Conservation (phyloP, 2,329 filamentous ascomycete species). For the Talaromyces sp. region DNA sequence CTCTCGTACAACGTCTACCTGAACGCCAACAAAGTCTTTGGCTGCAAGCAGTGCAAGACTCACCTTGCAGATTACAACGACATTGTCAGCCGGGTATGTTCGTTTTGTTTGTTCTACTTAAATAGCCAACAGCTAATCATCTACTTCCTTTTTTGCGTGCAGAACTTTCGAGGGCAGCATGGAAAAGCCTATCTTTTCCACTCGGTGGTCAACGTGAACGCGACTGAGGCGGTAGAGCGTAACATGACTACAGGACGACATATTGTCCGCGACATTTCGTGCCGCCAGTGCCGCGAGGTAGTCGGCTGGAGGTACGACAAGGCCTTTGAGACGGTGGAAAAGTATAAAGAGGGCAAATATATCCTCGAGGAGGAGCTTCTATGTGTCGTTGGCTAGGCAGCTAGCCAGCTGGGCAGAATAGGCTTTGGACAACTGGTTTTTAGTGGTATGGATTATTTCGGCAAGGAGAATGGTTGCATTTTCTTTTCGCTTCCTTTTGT, state of each 20-base stretch:
- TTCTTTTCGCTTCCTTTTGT: not conserved
- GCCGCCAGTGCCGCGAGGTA: conserved; percentile 82
- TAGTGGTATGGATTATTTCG: not conserved
- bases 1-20: conserved; percentile 90
- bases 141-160: not conserved
- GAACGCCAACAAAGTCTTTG: conserved; percentile 79
- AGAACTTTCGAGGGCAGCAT: conserved; percentile 98
- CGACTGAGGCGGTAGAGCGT: conserved; percentile 77
- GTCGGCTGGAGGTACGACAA: conserved; percentile 99
- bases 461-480: not conserved
- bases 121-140: not conserved
- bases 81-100: conserved; percentile 84
- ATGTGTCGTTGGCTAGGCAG: conserved; percentile 47
- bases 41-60: conserved; percentile 90
- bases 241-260: conserved; percentile 98
- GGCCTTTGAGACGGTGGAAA: conserved; percentile 84
- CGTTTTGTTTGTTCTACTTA: not conserved
- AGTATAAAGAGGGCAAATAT: conserved; percentile 98
- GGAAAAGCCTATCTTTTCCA: conserved; percentile 98
- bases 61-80: conserved; percentile 94
- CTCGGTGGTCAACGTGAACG: conserved; percentile 82
- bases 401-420: too few species aligned
- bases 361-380: conserved; percentile 90
- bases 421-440: not conserved
- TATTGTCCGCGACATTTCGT: conserved; percentile 87